phyloP scores from a whole-genome alignment of 2,329 filamentous ascomycete genomes.

The Spiromastix sp. region DNA sequence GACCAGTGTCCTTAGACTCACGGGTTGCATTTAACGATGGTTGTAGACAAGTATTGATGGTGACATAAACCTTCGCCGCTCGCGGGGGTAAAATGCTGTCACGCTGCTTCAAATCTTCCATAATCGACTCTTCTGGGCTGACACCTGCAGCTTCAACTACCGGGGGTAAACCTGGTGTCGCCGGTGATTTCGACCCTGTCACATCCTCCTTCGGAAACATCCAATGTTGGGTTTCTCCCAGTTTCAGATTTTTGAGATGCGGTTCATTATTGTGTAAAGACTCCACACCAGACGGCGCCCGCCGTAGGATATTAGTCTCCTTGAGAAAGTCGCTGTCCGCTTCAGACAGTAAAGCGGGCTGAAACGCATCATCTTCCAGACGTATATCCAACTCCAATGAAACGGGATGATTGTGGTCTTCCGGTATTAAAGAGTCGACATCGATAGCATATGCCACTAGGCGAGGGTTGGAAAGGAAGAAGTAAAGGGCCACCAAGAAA shows the following conservation, averaged over 20 bases:
- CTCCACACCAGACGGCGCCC: slow-evolving; percentile 39
- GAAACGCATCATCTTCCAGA: not conserved
- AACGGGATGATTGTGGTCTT: slow-evolving; percentile 39
- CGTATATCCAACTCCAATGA: slow-evolving; percentile 24
- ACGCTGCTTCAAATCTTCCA: slow-evolving; percentile 13
- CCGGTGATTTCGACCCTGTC: slow-evolving; percentile 33
- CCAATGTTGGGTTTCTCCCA: slow-evolving; percentile 55
- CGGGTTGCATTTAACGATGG: slow-evolving; percentile 47
- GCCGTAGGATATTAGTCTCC: slow-evolving; percentile 42
- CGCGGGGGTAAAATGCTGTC: slow-evolving; percentile 16
- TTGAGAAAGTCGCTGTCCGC: slow-evolving; percentile 23
- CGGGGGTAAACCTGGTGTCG: slow-evolving; percentile 14
- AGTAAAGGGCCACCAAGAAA: slow-evolving; percentile 50
- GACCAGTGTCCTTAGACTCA: slow-evolving; percentile 30
- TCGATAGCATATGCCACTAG: slow-evolving; percentile 55
- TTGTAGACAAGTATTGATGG: slow-evolving; percentile 76
- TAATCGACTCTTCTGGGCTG: not conserved
- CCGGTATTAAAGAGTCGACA: slow-evolving; percentile 31
- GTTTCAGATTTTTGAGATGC: slow-evolving; percentile 47
- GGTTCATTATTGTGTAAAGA: slow-evolving; percentile 56
- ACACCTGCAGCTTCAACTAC: too few species aligned
- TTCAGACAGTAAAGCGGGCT: slow-evolving; percentile 6
- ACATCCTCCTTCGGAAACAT: slow-evolving; percentile 50
- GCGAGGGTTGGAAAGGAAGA: slow-evolving; percentile 47
- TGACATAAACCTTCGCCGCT: slow-evolving; percentile 57